Evolutionary conservation across 805 yeast genomes (phyloP), one percentile per base, ranked within the genome.

Genomic region (Candida ascalaphidarum): DNA sequence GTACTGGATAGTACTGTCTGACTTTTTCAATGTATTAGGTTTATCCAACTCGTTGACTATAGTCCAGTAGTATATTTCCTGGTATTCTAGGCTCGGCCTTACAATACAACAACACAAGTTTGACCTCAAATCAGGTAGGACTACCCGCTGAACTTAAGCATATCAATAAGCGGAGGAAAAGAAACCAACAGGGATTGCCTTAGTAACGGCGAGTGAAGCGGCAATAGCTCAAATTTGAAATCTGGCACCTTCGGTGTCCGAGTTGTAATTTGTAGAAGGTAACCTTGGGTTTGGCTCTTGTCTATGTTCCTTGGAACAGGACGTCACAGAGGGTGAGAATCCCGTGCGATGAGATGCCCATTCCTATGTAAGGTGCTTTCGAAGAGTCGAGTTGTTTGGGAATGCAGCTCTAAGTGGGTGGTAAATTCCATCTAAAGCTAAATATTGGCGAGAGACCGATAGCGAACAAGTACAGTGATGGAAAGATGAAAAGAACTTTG

Each of bases 371-470:
- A 48, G 25, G 50, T 39, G 36, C 41, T 39, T 41, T 40, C 55
- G 38, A 44, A 39, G 55, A 49, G 56, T 48, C 55, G 53, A 50
- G 53, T 51, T 48, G 52, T 50, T 48, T 52, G 60, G 59, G 60
- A 53, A 52, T 55, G 61, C 61, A 55, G 62, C 60, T 43, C 58
- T 53, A 56, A 34, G 38, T 37, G 52, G 52, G 55, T 48, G 53
- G 56, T 50, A 46, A 42, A 52, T 49, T 53, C 61, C 62, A 54
- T 55, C n/a, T n/a, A 54, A 58, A 51, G 62, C 63, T 58, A 52
- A 57, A 56, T 57, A 55, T 55, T 53, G 61, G 65, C 61, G 60
- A 55, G 63, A 55, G 61, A 56, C 63, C 61, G 63, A 56, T 58
- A 58, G 61, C 61, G 60, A 56, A 56, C 63, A 58, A 55, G 63